phyloP scores from a whole-genome alignment of 192 early-diverging fungal genomes.

The Coemansia sp. region DNA sequence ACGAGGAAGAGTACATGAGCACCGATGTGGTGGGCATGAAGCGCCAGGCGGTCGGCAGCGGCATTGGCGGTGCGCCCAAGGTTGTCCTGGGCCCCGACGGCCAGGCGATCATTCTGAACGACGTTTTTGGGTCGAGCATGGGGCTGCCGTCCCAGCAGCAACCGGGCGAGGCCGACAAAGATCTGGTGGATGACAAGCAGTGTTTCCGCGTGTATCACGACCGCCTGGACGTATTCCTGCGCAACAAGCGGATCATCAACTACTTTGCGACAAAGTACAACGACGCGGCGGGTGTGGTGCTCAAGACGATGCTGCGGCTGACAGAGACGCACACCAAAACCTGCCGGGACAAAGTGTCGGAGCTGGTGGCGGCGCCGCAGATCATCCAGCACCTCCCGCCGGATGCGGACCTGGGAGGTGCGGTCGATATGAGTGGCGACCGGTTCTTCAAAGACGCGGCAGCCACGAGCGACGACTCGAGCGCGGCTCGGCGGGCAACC shows the following conservation, averaged over 20 bases:
- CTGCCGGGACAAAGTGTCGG: conserved; percentile 49
- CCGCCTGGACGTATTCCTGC: conserved; percentile 60
- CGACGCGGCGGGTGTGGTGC: conserved; percentile 56
- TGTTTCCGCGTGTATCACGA: conserved; percentile 66
- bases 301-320: conserved; percentile 56
- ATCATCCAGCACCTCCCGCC: conserved; percentile 49
- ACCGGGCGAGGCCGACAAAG: neutral
- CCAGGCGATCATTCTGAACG: neutral
- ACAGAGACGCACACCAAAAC: conserved; percentile 57
- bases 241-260: conserved; percentile 63
- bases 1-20: conserved; percentile 50
- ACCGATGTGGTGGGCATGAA: conserved; percentile 54
- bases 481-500: neutral
- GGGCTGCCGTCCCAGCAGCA: neutral
- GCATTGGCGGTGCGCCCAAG: conserved; percentile 3
- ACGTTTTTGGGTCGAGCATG: conserved; percentile 1
- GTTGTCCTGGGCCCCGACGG: conserved; percentile 11
- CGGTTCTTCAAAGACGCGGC: conserved; percentile 23
- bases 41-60: conserved; percentile 11
- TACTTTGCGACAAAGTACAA: conserved; percentile 60
- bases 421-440: conserved; percentile 41
- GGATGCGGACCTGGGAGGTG: conserved; percentile 28
- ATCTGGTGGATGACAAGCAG: conserved; percentile 53
- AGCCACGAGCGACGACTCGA: conserved; percentile 1
- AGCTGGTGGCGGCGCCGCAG: conserved; percentile 50